Evolutionary conservation across 2,329 filamentous ascomycete genomes (phyloP).

Genomic region (Trichoderma harzianum): DNA sequence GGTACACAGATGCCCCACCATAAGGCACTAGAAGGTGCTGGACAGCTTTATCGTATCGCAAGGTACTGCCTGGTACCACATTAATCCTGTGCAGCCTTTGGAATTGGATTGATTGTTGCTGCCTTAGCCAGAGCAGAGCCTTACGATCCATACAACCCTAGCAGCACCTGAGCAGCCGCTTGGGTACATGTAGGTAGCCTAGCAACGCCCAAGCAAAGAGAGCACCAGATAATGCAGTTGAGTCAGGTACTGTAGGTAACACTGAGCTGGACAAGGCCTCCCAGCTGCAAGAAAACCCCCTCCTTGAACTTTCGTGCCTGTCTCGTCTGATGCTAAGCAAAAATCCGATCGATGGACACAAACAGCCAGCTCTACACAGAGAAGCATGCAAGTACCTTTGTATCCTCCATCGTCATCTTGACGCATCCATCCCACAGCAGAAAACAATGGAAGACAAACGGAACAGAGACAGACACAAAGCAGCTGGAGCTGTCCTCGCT

Average conservation of each 20-base stretch:
- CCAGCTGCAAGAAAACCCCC: background rate
- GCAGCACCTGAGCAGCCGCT: background rate
- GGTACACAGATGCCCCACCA: slow-evolving; percentile 17
- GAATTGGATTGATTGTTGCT: background rate
- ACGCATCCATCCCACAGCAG: background rate
- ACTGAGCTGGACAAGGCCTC: background rate
- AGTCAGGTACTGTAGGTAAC: background rate
- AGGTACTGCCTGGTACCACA: background rate
- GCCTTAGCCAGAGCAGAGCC: background rate
- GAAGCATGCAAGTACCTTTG: background rate
- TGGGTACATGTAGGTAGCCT: background rate
- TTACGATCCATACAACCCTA: background rate
- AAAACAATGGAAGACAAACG: background rate
- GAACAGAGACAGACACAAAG: background rate
- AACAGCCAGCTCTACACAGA: background rate
- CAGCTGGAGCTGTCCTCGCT: background rate
- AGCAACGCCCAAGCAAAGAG: background rate
- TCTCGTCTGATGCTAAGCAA: background rate
- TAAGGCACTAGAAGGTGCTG: slow-evolving; percentile 13
- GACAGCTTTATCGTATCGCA: background rate
- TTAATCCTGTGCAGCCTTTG: background rate
- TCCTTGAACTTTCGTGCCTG: background rate
- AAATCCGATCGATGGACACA: background rate
- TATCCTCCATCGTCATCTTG: slow-evolving; percentile 15
- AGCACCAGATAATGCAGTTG: background rate